Evolutionary conservation across 768 basidiomycete species (phyloP), one percentile per base, ranked within the genome.

Genomic region (Lactifluus rugatus): DNA sequence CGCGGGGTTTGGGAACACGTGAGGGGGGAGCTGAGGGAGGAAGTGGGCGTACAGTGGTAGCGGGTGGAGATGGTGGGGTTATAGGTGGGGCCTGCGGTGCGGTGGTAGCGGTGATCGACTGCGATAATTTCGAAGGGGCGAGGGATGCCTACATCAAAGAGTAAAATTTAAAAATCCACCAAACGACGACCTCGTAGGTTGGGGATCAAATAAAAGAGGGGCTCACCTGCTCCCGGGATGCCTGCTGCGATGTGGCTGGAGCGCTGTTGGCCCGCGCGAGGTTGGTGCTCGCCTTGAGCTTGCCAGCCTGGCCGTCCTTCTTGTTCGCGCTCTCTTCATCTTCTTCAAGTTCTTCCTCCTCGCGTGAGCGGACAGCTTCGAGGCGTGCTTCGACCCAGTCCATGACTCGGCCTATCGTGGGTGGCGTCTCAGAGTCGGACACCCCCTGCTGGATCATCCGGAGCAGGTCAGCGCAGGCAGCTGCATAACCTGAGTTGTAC

Each of bases 331-430:
- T 77, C 66, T 86, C 84, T 61, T 87, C 85, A 61, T 88, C 85
- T 57, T 89, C 88, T 66, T 89, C 87, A 31, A 87, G 87, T 60
- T 89, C 88, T 66, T 89, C 89, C 54, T 91, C 89, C 54, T 88
- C 85, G 45, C 82, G 76, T 1, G 81, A 75, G 64, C 77, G 82
- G 57, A 91, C 80, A 0, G 87, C 89, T 23, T 91, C 89, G 44
- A 89, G 70, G 56, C 89, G 74, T 0, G 87, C 89, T 67, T 92
- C 89, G 60, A 85, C 81, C 84, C 87, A 91, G 65, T 91, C 88
- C 83, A 91, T 81, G 51, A 92, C 82, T 28, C 83, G 71, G 11
- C 85, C 89, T 65, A 91, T 84, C 42, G 84, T 84, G 28, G 74
- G 69, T 58, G 77, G 60, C 41, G 71, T 69, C 48, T 69, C 64